Evolutionary conservation across 495 filamentous ascomycete species (phyloP), one percentile per base, ranked within the genome.

Genomic region (Extremus antarcticus): DNA sequence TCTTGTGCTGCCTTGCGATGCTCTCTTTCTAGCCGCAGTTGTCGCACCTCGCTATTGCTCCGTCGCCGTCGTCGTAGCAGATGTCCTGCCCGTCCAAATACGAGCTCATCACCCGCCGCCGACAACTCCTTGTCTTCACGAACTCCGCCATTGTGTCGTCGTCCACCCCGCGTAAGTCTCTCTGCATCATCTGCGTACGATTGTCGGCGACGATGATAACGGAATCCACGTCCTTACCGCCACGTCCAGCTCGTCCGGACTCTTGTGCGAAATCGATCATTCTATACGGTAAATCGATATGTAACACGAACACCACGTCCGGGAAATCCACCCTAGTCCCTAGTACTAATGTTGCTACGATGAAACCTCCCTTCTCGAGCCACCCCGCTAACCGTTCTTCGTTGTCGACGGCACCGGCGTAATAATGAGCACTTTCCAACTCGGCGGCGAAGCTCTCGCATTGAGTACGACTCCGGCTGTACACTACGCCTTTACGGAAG

Each of bases 311-410:
- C 15, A 22, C 8, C 13, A 55, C 23, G 25, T 55, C 17, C 7
- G 23, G 8, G 41, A 47, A 38, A 21, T 55, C 52, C 41, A 55
- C 47, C 13, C 52, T 25, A 19, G 20, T 43, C n/a, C 19, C 43
- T 13, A 55, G 52, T 10, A 43, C 52, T 4, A 21, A 10, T 11
- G 52, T 55, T 4, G 52, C 52, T 15, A 55, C 43, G 20, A 55
- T 49, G 41, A 15, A 55, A 16, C 16, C n/a, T 23, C 25, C 4
- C 16, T 29, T 24, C 19, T 19, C 4, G 13, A 29, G 10, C 47
- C 47, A 50, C 47, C 15, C 19, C 24, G 10, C 24, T 22, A 50
- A 19, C 11, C 13, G 10, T 23, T 50, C 47, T 11, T 50, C n/a
- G n/a, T n/a, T n/a, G n/a, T n/a, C n/a, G n/a, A n/a, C n/a, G n/a